Evolutionary conservation across 176 grass and related monocot species (phyloP), one percentile per base, ranked within the genome.

Genomic region (Raddia distichophylla): DNA sequence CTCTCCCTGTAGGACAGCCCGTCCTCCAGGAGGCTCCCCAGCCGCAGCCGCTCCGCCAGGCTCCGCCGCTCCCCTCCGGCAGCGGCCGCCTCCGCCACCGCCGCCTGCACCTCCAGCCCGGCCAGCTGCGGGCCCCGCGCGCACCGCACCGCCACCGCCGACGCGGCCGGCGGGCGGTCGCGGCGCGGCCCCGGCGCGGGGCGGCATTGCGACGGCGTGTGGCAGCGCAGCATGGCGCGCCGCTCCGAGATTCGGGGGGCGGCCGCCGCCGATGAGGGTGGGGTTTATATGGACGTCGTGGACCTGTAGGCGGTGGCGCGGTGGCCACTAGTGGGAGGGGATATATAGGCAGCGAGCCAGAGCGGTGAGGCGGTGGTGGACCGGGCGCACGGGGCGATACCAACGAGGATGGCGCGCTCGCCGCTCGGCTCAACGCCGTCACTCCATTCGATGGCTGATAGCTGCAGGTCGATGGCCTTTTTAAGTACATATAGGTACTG

Each of bases 1-100:
- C 88, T 86, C 95, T 98, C 95, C 90, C 91, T 98, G 74, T 94
- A 98, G 48, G 90, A 94, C 10, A 98, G 84, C 6, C 92, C 95
- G 69, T 93, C 92, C 77, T 90, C 90, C 16, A 92, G 79, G 69
- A 98, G 82, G 89, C 92, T 94, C 85, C 95, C 95, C 56, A 92
- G 71, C 54, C 95, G 70, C 59, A 97, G 77, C 73, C 83, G 85
- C 90, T 97, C 95, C 44, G 90, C 95, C 46, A 91, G 59, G 50
- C 86, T 83, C 60, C 71, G 77, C 63, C 81, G 58, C 71, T 10
- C 84, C 10, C 17, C 54, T 2, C 7, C 71, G 27, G 27, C 27
- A 27, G 3, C 80, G 5, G 2, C 35, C 27, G 17, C 79, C 57
- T 17, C 80, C 18, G 32, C 40, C 46, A 61, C 57, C 6, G 67